Evolutionary conservation across 371 early-diverging fungal genomes (phyloP).

Genomic region (Lichtheimia corymbifera): DNA sequence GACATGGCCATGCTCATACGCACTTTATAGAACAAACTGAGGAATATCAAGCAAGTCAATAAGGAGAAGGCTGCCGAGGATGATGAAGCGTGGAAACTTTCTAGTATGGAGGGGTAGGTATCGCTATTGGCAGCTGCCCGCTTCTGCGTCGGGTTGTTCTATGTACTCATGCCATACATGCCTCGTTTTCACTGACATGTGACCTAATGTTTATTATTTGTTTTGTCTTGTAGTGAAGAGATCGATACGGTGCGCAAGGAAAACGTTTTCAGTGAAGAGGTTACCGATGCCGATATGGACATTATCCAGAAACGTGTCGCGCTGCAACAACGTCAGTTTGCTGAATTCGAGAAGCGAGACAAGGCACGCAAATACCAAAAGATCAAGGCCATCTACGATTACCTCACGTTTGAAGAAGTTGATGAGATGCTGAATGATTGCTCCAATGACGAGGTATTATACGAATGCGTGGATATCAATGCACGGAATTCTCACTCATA

Average conservation of each 20-base stretch:
- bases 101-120: conserved; percentile 24
- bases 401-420: conserved; percentile 81
- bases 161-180: no score
- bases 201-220: background rate
- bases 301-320: conserved; percentile 86
- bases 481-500: background rate
- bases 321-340: conserved; percentile 82
- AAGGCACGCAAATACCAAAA: conserved; percentile 68
- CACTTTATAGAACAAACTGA: conserved; percentile 20
- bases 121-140: background rate
- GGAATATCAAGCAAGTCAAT: conserved; percentile 17
- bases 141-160: no score
- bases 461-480: background rate
- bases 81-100: conserved; percentile 24
- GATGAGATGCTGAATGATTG: conserved; percentile 74
- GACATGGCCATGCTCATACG: background rate
- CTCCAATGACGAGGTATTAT: conserved; percentile 68
- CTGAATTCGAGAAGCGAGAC: conserved; percentile 75
- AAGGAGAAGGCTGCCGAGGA: conserved; percentile 14
- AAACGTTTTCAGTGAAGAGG: conserved; percentile 80
- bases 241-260: conserved; percentile 84
- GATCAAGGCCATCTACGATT: conserved; percentile 71
- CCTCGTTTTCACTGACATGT: no score
- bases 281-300: conserved; percentile 81
- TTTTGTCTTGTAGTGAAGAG: conserved; percentile 55